phyloP scores from a whole-genome alignment of 2,329 filamentous ascomycete genomes.

The Bretziella fagacearum region DNA sequence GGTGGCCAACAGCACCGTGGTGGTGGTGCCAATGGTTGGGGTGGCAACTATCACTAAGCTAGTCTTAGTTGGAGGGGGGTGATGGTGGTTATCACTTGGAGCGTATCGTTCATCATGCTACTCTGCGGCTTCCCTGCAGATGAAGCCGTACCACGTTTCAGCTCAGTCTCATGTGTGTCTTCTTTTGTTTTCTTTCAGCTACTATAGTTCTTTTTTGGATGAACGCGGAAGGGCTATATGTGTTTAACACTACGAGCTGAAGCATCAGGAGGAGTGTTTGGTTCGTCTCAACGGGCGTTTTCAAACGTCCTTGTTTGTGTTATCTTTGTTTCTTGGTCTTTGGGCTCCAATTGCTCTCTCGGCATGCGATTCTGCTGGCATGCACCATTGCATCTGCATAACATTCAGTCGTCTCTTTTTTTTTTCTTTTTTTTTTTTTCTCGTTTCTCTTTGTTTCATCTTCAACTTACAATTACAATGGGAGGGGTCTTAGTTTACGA shows the following conservation, averaged over 20 bases:
- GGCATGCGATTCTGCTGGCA: constrained; percentile 3
- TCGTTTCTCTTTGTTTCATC: constrained; percentile 11
- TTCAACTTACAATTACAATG: constrained; percentile 8
- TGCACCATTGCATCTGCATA: constrained; percentile 6
- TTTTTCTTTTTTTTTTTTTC: constrained; percentile 1
- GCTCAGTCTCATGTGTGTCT: not conserved
- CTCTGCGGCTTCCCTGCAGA: not conserved
- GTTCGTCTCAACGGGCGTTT: not conserved
- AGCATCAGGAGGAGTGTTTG: not conserved
- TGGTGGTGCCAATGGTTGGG: constrained; percentile 34
- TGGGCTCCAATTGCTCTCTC: not conserved
- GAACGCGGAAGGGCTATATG: not conserved
- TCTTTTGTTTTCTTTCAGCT: not conserved
- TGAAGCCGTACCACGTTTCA: not conserved
- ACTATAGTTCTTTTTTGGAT: not conserved
- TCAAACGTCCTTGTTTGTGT: not conserved
- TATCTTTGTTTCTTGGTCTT: constrained; percentile 2
- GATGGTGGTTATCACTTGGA: not conserved
- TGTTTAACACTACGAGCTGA: not conserved
- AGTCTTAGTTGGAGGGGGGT: not conserved
- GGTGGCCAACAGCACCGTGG: constrained; percentile 9
- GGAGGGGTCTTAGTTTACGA: constrained; percentile 12
- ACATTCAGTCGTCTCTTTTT: constrained; percentile 6
- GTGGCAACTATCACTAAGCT: constrained; percentile 38
- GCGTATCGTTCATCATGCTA: not conserved